These are phyloP conservation scores for Leccinum pseudoinsigne DNA, from an alignment of 1,284 basidiomycete species.

Conservation along the genomic window DNA sequence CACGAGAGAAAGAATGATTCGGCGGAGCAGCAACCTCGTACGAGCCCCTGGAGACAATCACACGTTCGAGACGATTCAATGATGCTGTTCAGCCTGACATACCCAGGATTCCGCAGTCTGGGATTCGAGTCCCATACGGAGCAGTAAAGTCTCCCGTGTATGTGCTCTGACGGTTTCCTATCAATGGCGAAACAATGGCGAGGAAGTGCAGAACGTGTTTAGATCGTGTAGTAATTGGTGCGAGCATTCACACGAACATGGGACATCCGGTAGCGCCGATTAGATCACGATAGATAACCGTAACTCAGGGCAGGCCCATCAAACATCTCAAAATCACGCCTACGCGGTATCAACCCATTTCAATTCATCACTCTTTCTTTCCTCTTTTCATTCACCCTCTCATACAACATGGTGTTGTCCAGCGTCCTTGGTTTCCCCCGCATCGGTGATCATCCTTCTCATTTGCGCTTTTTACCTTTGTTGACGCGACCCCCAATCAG, in stretches of 20 bases:
- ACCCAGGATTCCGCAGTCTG: conserved; percentile 1
- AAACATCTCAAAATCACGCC: conserved; percentile 32
- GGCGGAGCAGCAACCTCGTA: not conserved
- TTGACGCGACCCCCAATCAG: conserved; percentile 30
- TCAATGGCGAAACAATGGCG: conserved; percentile 2
- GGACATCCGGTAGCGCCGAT: conserved; percentile 17
- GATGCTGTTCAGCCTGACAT: not conserved
- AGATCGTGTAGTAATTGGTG: conserved; percentile 2
- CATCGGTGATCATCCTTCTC: conserved; percentile 63
- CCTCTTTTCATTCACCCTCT: conserved; percentile 17
- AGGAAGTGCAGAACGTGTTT: not conserved
- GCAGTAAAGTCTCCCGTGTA: not conserved
- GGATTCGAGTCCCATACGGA: not conserved
- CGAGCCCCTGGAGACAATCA: not conserved
- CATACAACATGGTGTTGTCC: conserved; percentile 66
- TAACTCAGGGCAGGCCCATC: conserved; percentile 36
- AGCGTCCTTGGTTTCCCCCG: conserved; percentile 97
- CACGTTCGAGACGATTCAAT: not conserved
- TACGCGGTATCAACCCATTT: conserved; percentile 11
- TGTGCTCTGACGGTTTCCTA: not conserved
- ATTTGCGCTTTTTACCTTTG: not conserved
- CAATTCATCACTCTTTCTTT: conserved; percentile 35
- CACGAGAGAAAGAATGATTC: not conserved
- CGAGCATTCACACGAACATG: conserved; percentile 26
- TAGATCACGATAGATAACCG: conserved; percentile 28